Conservation (phyloP, 768 basidiomycete genomes). For the Auricularia heimuer region DNA sequence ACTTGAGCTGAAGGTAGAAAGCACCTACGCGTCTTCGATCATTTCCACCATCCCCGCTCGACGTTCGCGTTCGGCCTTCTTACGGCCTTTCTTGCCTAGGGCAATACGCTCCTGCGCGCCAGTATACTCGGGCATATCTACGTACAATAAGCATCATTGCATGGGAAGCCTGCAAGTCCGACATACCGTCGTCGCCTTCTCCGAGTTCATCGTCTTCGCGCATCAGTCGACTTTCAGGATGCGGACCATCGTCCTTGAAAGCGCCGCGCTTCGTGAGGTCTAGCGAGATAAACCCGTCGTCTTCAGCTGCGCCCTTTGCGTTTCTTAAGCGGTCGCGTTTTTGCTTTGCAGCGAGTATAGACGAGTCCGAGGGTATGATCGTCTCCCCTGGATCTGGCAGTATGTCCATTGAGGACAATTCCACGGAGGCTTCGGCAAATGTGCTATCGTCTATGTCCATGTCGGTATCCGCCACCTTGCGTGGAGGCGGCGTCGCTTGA, state of each 20-base stretch:
- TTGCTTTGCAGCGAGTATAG: conserved; percentile 64
- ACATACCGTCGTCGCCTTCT: conserved; percentile 77
- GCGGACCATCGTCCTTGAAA: conserved; percentile 49
- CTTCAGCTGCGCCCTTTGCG: conserved; percentile 31
- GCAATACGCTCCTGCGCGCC: conserved; percentile 82
- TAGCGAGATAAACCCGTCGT: conserved; percentile 72
- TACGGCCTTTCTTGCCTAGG: conserved; percentile 71
- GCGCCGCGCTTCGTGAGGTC: conserved; percentile 51
- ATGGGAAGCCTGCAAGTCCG: not conserved
- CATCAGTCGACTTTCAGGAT: conserved; percentile 73
- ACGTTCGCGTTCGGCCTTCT: conserved; percentile 55
- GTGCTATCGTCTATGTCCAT: conserved; percentile 29
- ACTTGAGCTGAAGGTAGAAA: not conserved
- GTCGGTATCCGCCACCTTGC: conserved; percentile 32
- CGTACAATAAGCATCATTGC: not conserved
- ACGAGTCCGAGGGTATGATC: conserved; percentile 59
- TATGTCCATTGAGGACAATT: not conserved
- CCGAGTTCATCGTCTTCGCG: conserved; percentile 84
- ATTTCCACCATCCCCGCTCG: conserved; percentile 67
- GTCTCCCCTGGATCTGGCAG: conserved; percentile 29
- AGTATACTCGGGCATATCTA: conserved; percentile 82
- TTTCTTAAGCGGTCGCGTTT: conserved; percentile 56
- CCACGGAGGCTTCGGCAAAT: conserved; percentile 29
- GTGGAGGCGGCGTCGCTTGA: conserved; percentile 33
- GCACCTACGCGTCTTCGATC: conserved; percentile 69